phyloP scores from a whole-genome alignment of 1,284 basidiomycete genomes.

The Abortiporus biennis region DNA sequence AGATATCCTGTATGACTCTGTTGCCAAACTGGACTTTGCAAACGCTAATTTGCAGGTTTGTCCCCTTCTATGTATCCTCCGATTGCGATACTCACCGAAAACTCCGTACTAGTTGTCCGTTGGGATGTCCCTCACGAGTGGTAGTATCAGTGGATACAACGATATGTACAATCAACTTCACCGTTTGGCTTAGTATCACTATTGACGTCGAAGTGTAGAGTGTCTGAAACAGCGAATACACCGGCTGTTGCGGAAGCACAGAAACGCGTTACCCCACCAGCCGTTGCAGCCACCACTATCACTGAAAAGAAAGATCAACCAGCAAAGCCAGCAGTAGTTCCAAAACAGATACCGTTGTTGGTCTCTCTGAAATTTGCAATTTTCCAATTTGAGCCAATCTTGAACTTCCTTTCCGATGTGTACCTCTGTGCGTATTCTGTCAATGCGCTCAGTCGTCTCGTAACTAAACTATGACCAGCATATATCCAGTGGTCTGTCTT shows the following conservation, averaged over 20 bases:
- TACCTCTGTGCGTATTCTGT: conserved; percentile 25
- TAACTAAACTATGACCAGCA: conserved; percentile 35
- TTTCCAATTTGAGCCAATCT: background rate
- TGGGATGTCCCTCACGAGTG: conserved; percentile 15
- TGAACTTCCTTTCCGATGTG: conserved; percentile 22
- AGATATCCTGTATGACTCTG: conserved; percentile 76
- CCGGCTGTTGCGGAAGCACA: too few relatives aligned
- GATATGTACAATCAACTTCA: conserved; percentile 36
- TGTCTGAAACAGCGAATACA: too few relatives aligned
- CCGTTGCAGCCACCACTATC: background rate
- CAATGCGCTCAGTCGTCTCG: background rate
- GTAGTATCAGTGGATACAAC: conserved; percentile 12
- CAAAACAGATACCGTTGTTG: background rate
- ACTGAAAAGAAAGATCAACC: background rate
- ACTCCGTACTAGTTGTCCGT: conserved; percentile 25
- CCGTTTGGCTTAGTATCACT: conserved; percentile 29
- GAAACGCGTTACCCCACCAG: too few relatives aligned
- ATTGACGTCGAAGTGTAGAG: background rate
- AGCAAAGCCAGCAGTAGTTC: background rate
- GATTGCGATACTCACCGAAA: background rate
- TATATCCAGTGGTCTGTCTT: conserved; percentile 87
- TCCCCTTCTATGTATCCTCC: conserved; percentile 1
- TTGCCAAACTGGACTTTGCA: conserved; percentile 57
- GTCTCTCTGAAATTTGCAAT: background rate
- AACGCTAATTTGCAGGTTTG: conserved; percentile 47